Base-by-base conservation (phyloP, 1,284 basidiomycete species). In the Mycena sp. region DNA sequence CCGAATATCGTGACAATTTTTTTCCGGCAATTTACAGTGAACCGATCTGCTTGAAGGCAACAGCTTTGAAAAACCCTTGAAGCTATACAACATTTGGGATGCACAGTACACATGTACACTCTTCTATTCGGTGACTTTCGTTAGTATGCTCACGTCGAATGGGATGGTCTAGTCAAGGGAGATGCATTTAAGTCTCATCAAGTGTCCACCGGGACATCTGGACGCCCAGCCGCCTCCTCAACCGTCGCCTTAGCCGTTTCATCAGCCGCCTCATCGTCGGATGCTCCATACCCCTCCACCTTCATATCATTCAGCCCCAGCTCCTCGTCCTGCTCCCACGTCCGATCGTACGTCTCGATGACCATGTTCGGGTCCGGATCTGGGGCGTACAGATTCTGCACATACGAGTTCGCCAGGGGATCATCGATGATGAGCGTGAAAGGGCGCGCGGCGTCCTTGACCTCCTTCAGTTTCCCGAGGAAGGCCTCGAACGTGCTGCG, bases 391-490 rank as follows among this genome's bases (percentile, higher is more conserved):
- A 97, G 76, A 77, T 96, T 99, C 77, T 99, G 98, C 51, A 99
- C 83, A 76, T 99, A 98, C 21, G 94, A 97, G 78, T 99, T 98
- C 19, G 94, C 91, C 35, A 99, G 81, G 3, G 98, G 97, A 75
- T 99, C 98, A 73, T 99, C 97, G 19, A 99, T 81, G 71, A 99
- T 93, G 64, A 99, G 76, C 0, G 97, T 99, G 79, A 96, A 98
- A 16, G 90, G 89, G 49, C 81, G 82, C 56, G 90, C 84, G 16
- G 86, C 95, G 48, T 81, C 83, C 79, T 94, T 96, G 67, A 95
- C 85, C 74, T 86, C 85, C 77, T 95, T 95, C 48, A 99, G 83
- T 56, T 89, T 88, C 66, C 80, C 79, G 63, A 99, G 79, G 82
- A 99, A 99, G 6, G 76, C 77, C 67, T 89, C 86, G 70, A 97